Percentiles rank a stretch among this genome's conserved stretches.
Evolutionary conservation across 805 yeast genomes (phyloP).

Genomic region (Teunomyces cretensis): DNA sequence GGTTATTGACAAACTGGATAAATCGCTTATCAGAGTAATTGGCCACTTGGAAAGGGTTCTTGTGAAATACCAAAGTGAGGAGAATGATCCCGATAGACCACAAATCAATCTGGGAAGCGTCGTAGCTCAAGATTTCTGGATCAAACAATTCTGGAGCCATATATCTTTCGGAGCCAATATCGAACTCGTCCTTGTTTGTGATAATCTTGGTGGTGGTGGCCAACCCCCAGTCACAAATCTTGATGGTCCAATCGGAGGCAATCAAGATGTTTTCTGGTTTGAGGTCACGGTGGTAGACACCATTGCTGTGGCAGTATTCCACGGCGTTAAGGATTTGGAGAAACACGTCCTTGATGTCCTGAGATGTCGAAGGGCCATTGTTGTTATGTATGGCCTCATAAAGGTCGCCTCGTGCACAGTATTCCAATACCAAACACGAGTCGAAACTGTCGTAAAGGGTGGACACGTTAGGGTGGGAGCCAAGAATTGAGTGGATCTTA

Average conservation of each 20-base stretch:
- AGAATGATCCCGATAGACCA: constrained; percentile 90
- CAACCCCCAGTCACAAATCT: constrained; percentile 59
- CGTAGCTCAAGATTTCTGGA: constrained; percentile 54
- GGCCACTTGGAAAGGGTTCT: constrained; percentile 84
- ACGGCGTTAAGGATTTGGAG: constrained; percentile 50
- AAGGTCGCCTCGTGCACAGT: constrained; percentile 83
- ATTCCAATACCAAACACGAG: constrained; percentile 63
- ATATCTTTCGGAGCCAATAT: constrained; percentile 85
- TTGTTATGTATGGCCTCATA: constrained; percentile 73
- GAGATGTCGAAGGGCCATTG: constrained; percentile 59
- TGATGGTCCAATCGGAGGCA: constrained; percentile 51
- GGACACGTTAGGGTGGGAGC: constrained; percentile 48
- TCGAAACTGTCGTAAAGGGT: constrained; percentile 50
- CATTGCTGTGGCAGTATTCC: constrained; percentile 48
- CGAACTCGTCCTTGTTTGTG: constrained; percentile 59
- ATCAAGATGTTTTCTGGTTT: constrained; percentile 28
- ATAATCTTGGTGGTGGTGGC: constrained; percentile 55
- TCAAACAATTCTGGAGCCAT: constrained; percentile 95
- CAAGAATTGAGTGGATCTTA: constrained; percentile 60
- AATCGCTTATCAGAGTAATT: constrained; percentile 78
- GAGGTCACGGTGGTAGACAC: constrained; percentile 29
- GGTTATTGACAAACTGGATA: constrained; percentile 78
- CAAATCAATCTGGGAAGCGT: constrained; percentile 78
- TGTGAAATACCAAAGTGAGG: constrained; percentile 81
- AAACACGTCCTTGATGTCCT: constrained; percentile 56